These are phyloP conservation scores for Rhodomyrtus psidioides DNA, from an alignment of 441 rosid genomes.

Conservation along the genomic window DNA sequence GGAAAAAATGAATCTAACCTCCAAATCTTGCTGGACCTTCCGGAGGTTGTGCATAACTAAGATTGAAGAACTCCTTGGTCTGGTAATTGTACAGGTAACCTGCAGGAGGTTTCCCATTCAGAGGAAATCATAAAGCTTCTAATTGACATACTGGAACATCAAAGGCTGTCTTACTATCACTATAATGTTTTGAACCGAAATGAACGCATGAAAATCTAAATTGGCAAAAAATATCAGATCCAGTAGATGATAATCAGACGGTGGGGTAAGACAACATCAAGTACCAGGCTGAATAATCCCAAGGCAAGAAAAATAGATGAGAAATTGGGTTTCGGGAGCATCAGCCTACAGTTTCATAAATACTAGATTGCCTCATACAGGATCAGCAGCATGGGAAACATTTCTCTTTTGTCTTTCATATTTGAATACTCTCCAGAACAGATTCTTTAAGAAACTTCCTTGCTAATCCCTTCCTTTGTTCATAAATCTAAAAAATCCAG, in stretches of 20 bases:
- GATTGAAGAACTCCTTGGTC: constrained; percentile 87
- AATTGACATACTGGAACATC: neutral
- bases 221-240: neutral
- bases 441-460: neutral
- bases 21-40: constrained; percentile 84
- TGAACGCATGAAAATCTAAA: neutral
- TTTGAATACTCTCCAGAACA: neutral
- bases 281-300: neutral
- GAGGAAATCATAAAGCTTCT: neutral
- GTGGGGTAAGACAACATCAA: neutral
- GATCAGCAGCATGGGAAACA: neutral
- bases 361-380: neutral
- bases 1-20: constrained; percentile 36
- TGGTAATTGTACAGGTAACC: constrained; percentile 88
- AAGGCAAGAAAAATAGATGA: neutral
- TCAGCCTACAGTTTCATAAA: neutral
- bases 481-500: neutral
- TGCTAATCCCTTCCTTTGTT: neutral
- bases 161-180: neutral
- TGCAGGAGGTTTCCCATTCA: constrained; percentile 13
- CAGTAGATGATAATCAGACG: neutral
- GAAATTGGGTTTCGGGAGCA: neutral
- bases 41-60: constrained; percentile 74
- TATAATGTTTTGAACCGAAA: neutral
- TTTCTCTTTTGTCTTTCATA: neutral